Evolutionary conservation across 2,329 filamentous ascomycete genomes (phyloP).

Genomic region (Graphiopsis chlorocephala): DNA sequence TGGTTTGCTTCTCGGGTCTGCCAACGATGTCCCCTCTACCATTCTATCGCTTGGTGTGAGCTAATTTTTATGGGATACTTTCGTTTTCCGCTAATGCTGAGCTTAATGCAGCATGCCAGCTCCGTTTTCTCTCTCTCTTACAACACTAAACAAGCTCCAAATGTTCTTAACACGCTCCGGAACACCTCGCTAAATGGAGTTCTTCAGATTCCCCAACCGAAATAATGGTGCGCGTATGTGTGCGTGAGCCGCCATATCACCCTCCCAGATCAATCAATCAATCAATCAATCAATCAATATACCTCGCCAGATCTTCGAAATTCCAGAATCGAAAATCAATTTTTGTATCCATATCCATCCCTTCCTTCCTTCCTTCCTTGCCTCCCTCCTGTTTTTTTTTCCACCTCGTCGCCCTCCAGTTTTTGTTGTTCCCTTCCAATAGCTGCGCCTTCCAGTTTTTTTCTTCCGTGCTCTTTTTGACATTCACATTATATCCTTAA

Average conservation of each 20-base stretch:
- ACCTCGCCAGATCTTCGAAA: neutral
- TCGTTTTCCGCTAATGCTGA: neutral
- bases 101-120: neutral
- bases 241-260: neutral
- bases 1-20: neutral
- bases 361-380: neutral
- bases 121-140: neutral
- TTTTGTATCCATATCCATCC: neutral
- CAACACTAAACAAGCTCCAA: neutral
- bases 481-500: slow-evolving; percentile 38
- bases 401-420: neutral
- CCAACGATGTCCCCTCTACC: neutral
- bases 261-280: neutral
- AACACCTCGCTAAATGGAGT: slow-evolving; percentile 6
- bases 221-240: neutral
- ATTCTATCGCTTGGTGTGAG: neutral
- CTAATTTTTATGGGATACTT: neutral
- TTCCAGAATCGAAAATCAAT: neutral
- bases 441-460: neutral
- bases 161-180: neutral
- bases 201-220: neutral
- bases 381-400: too few relatives aligned
- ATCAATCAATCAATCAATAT: too few relatives aligned
- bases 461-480: neutral
- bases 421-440: neutral